Conservation (phyloP, 108 stramenopile species). For the Skeletonema grethae region DNA sequence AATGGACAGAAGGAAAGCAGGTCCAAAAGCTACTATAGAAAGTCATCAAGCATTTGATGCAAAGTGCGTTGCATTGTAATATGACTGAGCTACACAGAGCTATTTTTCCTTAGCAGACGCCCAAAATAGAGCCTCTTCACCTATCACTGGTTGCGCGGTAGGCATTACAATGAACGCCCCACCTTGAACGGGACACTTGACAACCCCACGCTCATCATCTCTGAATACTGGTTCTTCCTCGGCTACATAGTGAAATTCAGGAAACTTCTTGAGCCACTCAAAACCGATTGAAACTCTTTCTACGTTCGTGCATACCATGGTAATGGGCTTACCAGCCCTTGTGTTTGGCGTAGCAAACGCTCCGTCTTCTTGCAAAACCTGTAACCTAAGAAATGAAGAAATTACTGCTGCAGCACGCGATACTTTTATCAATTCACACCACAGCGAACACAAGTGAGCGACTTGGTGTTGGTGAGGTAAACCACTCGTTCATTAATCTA, state of each 20-base stretch:
- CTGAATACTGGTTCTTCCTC: conserved; percentile 34
- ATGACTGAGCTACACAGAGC: not conserved
- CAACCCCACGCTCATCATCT: conserved; percentile 27
- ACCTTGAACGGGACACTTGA: conserved; percentile 28
- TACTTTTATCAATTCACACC: not conserved
- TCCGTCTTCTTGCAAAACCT: conserved; percentile 16
- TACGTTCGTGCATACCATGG: conserved; percentile 30
- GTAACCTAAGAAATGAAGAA: conserved; percentile 28
- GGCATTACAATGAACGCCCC: conserved; percentile 48
- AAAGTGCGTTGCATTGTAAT: not conserved
- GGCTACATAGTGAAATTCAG: conserved; percentile 36
- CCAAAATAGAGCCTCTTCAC: conserved; percentile 49
- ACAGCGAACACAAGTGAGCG: not conserved
- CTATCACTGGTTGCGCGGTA: conserved; percentile 29
- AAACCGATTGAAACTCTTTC: conserved; percentile 34
- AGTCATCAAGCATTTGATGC: no score
- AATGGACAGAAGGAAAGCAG: conserved; percentile 16
- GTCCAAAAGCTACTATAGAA: no score
- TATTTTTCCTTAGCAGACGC: conserved; percentile 16
- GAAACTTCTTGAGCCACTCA: conserved; percentile 33
- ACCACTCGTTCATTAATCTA: not conserved
- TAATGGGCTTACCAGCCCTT: conserved; percentile 15
- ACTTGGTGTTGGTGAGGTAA: not conserved
- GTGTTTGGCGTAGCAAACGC: not conserved
- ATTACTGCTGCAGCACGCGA: conserved; percentile 41